Evolutionary conservation across 306 rosid species (phyloP), one percentile per base, ranked within the genome.

Genomic region (Vigna unguiculata): DNA sequence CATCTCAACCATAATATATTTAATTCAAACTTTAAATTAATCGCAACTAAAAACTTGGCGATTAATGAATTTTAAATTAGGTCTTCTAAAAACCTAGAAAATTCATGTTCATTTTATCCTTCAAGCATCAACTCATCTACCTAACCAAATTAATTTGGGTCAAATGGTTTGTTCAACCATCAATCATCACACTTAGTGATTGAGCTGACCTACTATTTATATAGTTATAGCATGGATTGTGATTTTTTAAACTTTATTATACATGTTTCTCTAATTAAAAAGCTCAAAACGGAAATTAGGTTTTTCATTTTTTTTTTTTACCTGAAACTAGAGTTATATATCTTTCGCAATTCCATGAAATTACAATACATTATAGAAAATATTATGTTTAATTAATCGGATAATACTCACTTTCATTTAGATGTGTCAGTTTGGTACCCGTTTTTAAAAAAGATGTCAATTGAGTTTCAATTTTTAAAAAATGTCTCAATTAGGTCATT

Each of bases 121-220:
- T 40, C 70, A 19, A 4, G 30, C 7, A 34, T 34, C 40, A 34
- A 34, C 9, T 12, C 10, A 64, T 38, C 32, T 2, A 64, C 25
- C 69, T 64, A 64, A 64, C 17, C 15, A 9, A 9, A 3, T 61
- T 9, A 9, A 3, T 61, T 61, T 34, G 28, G 69, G 69, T 36
- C 68, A 61, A 61, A 61, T 61, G 28, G 69, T 34, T 63, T 63
- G 48, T 63, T 63, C 47, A 36, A 63, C 69, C 25, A 36, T 63
- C 69, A 36, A 63, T 63, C 48, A 63, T 63, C 69, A 34, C 17
- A 11, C 6, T 19, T 19, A 64, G 30, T 20, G 17, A 64, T 10
- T 19, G 34, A 9, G 70, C 51, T 38, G 70, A 64, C 70, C 16
- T 63, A 46, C 24, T n/a, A 32, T 9, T n/a, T 64, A 40, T 17